phyloP scores from a whole-genome alignment of 116 monocot species.

The Papilionanthe hybrid region DNA sequence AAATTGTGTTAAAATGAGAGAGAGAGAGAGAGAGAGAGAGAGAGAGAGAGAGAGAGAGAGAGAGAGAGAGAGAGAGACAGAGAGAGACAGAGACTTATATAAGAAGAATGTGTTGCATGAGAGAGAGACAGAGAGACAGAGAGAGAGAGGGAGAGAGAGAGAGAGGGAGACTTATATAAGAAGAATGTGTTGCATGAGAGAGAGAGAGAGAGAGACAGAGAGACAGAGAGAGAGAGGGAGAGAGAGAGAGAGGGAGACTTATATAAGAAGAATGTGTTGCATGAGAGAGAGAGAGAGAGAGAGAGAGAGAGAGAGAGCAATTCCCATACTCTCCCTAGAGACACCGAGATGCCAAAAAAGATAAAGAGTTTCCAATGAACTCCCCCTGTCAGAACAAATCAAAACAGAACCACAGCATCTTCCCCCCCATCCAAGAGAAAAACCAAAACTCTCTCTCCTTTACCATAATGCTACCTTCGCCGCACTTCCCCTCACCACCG shows the following conservation, averaged over 20 bases:
- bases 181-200: background rate
- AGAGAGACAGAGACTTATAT: no score
- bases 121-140: slow-evolving; percentile 5
- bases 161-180: no score
- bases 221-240: background rate
- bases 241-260: no score
- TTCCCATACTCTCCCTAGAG: no score
- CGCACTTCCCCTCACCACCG: slow-evolving; percentile 13
- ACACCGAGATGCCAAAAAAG: background rate
- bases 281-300: no score
- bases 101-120: no score
- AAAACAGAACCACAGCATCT: background rate
- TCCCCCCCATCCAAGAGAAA: no score
- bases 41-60: no score
- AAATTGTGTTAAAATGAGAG: no score
- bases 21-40: no score
- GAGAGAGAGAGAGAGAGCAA: no score
- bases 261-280: background rate
- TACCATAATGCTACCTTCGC: slow-evolving; percentile 17
- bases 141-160: background rate
- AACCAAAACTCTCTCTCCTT: background rate
- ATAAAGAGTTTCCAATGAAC: background rate
- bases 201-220: background rate
- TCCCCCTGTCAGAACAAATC: background rate
- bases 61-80: no score